Conservation (phyloP, 1,139 yeast genomes). For the Taiozyma sp. region DNA sequence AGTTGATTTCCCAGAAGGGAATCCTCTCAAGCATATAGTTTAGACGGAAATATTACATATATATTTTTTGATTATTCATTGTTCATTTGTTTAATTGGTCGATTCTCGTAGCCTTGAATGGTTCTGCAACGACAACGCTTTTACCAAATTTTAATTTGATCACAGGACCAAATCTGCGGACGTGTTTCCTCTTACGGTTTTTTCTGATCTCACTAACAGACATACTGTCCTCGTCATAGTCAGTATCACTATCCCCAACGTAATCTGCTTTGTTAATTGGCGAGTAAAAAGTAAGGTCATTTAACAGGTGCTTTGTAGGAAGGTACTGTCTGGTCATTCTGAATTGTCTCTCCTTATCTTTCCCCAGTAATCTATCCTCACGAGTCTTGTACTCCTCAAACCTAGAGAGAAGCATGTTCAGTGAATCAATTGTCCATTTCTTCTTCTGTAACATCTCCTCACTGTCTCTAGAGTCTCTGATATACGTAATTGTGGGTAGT, state of each 20-base stretch:
- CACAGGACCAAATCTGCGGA: conserved; percentile 18
- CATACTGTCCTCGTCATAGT: conserved; percentile 20
- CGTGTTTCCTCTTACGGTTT: conserved; percentile 10
- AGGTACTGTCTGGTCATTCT: background rate
- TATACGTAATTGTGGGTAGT: conserved; percentile 49
- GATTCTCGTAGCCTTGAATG: conserved; percentile 19
- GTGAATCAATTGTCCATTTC: conserved; percentile 46
- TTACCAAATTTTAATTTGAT: conserved; percentile 20
- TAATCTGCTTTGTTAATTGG: conserved; percentile 15
- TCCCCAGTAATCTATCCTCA: conserved; percentile 22
- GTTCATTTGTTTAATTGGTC: conserved; percentile 4
- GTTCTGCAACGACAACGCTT: conserved; percentile 20
- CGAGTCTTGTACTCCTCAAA: conserved; percentile 39
- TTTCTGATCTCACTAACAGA: conserved; percentile 14
- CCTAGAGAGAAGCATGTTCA: conserved; percentile 41
- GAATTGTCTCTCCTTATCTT: conserved; percentile 6
- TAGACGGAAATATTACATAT: background rate
- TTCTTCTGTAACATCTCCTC: conserved; percentile 49
- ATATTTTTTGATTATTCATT: background rate
- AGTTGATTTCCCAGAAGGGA: conserved; percentile 5
- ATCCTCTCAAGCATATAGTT: conserved; percentile 2
- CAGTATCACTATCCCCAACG: conserved; percentile 23
- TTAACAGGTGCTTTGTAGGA: background rate
- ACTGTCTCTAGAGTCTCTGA: conserved; percentile 41
- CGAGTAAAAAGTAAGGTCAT: conserved; percentile 16